phyloP scores from a whole-genome alignment of 805 yeast genomes.

The Brettanomyces anomalus region DNA sequence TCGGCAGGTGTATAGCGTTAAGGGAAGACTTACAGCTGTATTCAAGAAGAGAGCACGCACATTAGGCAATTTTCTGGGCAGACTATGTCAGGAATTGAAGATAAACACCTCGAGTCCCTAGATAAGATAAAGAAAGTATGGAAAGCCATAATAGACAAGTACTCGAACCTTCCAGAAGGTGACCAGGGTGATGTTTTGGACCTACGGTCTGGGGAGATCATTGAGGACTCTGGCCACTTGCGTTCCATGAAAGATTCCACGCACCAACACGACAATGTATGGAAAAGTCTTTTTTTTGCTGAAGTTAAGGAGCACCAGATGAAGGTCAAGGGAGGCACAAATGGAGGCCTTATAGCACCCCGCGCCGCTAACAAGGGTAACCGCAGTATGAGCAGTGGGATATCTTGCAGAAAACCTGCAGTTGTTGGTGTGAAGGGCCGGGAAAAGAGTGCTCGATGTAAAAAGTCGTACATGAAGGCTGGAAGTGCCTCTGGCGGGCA shows the following conservation, averaged over 20 bases:
- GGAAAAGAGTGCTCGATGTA: too few species aligned
- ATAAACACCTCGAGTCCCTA: slow-evolving; percentile 8
- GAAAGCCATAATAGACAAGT: slow-evolving; percentile 45
- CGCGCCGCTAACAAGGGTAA: not conserved
- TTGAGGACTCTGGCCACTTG: slow-evolving; percentile 64
- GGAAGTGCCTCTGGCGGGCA: not conserved
- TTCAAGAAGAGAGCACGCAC: too few species aligned
- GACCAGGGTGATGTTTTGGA: slow-evolving; percentile 61
- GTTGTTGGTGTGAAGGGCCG: not conserved
- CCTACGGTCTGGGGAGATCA: slow-evolving; percentile 50
- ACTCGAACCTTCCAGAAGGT: slow-evolving; percentile 36
- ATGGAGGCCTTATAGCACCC: not conserved
- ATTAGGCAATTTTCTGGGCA: not conserved
- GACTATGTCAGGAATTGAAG: not conserved
- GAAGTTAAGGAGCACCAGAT: slow-evolving; percentile 16
- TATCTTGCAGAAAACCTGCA: too few species aligned
- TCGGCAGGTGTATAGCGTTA: too few species aligned
- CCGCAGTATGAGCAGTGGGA: not conserved
- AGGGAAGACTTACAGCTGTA: too few species aligned
- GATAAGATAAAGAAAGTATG: slow-evolving; percentile 27
- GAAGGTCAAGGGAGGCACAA: not conserved
- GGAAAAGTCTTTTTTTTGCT: slow-evolving; percentile 29
- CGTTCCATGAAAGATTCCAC: slow-evolving; percentile 30
- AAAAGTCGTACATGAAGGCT: not conserved
- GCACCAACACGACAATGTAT: slow-evolving; percentile 22